phyloP scores from a whole-genome alignment of 2,329 filamentous ascomycete species.

The Penicillium capsulatum region DNA sequence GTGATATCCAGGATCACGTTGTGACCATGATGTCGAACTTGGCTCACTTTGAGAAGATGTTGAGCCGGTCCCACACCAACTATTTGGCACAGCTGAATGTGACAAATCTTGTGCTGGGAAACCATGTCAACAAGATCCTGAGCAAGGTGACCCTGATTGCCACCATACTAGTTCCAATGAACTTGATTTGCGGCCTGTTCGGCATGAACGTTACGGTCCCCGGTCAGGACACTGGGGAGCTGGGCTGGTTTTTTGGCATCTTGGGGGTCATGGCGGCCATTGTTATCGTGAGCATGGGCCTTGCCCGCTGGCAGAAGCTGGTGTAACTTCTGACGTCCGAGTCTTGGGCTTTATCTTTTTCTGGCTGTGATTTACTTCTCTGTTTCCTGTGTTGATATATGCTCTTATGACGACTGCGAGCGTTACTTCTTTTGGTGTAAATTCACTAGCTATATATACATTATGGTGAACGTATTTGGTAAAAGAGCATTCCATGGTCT shows the following conservation, averaged over 20 bases:
- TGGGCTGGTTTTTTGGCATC: slow-evolving; percentile 50
- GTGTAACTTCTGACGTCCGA: slow-evolving; percentile 26
- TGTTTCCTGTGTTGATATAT: background rate
- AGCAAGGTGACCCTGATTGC: slow-evolving; percentile 94
- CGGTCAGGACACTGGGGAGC: slow-evolving; percentile 32
- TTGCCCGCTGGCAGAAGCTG: slow-evolving; percentile 42
- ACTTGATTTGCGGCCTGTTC: slow-evolving; percentile 68
- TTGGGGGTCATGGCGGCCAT: slow-evolving; percentile 44
- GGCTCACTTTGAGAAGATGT: slow-evolving; percentile 94
- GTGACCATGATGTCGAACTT: slow-evolving; percentile 99
- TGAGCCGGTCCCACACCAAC: slow-evolving; percentile 89
- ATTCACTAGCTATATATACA: too few species aligned
- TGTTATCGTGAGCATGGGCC: slow-evolving; percentile 36
- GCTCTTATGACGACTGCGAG: background rate
- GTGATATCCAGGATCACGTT: slow-evolving; percentile 98
- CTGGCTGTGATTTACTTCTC: background rate
- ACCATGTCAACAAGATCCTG: slow-evolving; percentile 79
- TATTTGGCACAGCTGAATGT: slow-evolving; percentile 93
- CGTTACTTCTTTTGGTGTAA: too few species aligned
- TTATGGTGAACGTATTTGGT: background rate
- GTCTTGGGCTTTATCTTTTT: background rate
- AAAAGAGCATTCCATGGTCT: too few species aligned
- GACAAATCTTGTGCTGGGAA: slow-evolving; percentile 83
- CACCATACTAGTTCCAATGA: slow-evolving; percentile 93
- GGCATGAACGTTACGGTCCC: slow-evolving; percentile 51